Percentiles rank a stretch among this genome's conserved stretches.
phyloP scores from a whole-genome alignment of 169 alveolate genomes.

The Plasmodium vivax region DNA sequence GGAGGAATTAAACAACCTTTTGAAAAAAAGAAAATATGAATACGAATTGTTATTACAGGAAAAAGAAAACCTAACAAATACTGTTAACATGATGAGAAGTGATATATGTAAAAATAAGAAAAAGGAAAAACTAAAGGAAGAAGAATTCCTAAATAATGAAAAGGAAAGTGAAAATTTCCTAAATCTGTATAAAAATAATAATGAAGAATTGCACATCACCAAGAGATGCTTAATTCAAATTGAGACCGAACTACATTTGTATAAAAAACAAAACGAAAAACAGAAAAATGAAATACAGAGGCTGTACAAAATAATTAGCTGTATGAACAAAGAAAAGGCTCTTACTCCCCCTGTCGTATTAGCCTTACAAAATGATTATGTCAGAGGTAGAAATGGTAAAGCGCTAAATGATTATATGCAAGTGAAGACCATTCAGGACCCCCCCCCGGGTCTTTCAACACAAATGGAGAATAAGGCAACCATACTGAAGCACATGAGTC shows the following conservation, averaged over 20 bases:
- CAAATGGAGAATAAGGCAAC: slow-evolving; percentile 32
- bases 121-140: slow-evolving; percentile 40
- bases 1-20: slow-evolving; percentile 69
- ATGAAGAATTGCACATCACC: slow-evolving; percentile 71
- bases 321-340: slow-evolving; percentile 69
- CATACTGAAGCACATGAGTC: slow-evolving; percentile 1
- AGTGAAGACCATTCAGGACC: slow-evolving; percentile 1
- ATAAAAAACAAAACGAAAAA: slow-evolving; percentile 72
- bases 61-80: slow-evolving; percentile 65
- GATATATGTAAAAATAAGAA: slow-evolving; percentile 49
- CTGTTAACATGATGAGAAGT: slow-evolving; percentile 41
- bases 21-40: slow-evolving; percentile 72
- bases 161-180: slow-evolving; percentile 63
- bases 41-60: slow-evolving; percentile 59
- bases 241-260: slow-evolving; percentile 66
- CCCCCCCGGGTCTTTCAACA: slow-evolving; percentile 6
- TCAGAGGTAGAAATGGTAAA: background rate
- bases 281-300: slow-evolving; percentile 75
- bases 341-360: slow-evolving; percentile 62
- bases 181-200: slow-evolving; percentile 70
- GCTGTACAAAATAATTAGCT: slow-evolving; percentile 54
- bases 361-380: slow-evolving; percentile 58
- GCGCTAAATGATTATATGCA: slow-evolving; percentile 8
- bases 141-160: slow-evolving; percentile 56
- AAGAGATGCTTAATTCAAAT: slow-evolving; percentile 75